Evolutionary conservation across 345 rosid species (phyloP).

Genomic region (Aegle marmelos): DNA sequence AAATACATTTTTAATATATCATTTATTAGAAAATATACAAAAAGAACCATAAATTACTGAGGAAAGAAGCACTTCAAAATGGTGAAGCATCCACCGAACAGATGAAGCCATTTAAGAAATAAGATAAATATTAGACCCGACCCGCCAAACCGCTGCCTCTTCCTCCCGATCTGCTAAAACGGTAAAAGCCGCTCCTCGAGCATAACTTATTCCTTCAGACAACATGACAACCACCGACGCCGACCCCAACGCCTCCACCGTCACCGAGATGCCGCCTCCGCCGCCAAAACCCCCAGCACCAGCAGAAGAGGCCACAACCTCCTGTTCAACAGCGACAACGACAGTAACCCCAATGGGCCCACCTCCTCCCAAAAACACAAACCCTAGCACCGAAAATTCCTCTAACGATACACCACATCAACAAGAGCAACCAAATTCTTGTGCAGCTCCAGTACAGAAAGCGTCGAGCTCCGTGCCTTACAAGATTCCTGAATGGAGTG

Average conservation of each 20-base stretch:
- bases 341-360: slow-evolving; percentile 43
- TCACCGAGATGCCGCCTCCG: not conserved
- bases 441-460: slow-evolving; percentile 9
- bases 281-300: slow-evolving; percentile 4
- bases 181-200: not conserved
- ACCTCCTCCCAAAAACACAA: slow-evolving; percentile 52
- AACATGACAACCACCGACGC: slow-evolving; percentile 9
- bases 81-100: not conserved
- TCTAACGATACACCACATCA: not conserved
- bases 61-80: not conserved
- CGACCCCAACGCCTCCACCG: not conserved
- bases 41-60: not conserved
- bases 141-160: not conserved
- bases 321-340: slow-evolving; percentile 4
- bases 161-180: not conserved
- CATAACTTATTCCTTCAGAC: not conserved
- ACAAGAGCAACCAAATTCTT: slow-evolving; percentile 8
- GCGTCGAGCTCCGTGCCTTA: slow-evolving; percentile 58
- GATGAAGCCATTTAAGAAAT: too few relatives aligned
- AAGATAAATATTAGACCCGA: not conserved
- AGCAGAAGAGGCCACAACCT: not conserved
- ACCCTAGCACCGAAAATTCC: slow-evolving; percentile 12
- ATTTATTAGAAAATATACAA: too few relatives aligned
- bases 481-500: slow-evolving; percentile 89
- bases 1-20: too few relatives aligned